Percentiles rank a stretch among this genome's conserved stretches.
Conservation (phyloP, 176 grass and related monocot genomes). For the Carex parvula region DNA sequence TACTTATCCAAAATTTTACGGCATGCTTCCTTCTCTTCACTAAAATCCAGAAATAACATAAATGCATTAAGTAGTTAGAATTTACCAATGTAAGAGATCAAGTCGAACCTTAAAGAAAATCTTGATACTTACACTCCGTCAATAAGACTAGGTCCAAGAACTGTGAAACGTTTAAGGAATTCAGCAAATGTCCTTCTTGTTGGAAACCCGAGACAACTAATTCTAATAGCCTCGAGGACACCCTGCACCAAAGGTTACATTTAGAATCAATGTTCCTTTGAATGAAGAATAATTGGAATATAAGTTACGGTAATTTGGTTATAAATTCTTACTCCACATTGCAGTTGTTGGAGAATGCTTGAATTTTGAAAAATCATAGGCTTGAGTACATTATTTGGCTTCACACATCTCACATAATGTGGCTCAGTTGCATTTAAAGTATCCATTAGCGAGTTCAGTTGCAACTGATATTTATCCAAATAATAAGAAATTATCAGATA, state of each 20-base stretch:
- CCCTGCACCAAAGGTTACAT: slow-evolving; percentile 43
- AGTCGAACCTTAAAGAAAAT: slow-evolving; percentile 10
- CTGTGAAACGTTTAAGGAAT: slow-evolving; percentile 85
- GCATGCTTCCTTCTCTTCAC: slow-evolving; percentile 76
- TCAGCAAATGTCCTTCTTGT: slow-evolving; percentile 92
- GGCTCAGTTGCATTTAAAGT: slow-evolving; percentile 86
- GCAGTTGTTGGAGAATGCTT: slow-evolving; percentile 88
- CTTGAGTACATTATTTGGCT: slow-evolving; percentile 96
- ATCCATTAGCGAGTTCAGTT: slow-evolving; percentile 95
- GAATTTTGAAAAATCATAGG: slow-evolving; percentile 85
- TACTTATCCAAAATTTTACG: slow-evolving; percentile 91
- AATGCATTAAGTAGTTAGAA: slow-evolving; percentile 23
- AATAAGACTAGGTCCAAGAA: slow-evolving; percentile 90
- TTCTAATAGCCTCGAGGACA: slow-evolving; percentile 98
- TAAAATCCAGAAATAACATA: slow-evolving; percentile 40
- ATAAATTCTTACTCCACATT: slow-evolving; percentile 71
- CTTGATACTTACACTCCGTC: slow-evolving; percentile 62
- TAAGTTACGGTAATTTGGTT: background rate
- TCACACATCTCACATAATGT: slow-evolving; percentile 98
- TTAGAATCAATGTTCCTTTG: background rate
- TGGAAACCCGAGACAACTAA: slow-evolving; percentile 97
- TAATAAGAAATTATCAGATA: background rate
- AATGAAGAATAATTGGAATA: background rate
- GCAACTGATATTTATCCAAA: slow-evolving; percentile 49
- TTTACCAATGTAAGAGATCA: background rate